A percentile compares a stretch with the other conserved stretches of the same genome.
phyloP scores from a whole-genome alignment of 345 rosid genomes.

The Ceriops decandra region DNA sequence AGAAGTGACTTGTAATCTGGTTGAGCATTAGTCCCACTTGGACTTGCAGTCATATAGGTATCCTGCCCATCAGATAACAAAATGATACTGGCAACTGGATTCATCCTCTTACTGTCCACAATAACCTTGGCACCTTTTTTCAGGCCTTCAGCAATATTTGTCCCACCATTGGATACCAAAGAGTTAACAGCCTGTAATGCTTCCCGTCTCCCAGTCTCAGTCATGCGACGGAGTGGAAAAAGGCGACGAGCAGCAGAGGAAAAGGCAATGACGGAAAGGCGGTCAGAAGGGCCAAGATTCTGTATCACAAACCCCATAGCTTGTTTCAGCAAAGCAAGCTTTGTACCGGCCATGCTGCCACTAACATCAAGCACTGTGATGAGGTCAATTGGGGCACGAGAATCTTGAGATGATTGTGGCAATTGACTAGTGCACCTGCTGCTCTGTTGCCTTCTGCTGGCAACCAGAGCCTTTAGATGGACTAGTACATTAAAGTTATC shows the following conservation, averaged over 20 bases:
- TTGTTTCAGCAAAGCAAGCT: conserved; percentile 36
- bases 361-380: conserved; percentile 42
- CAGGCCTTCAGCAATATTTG: conserved; percentile 41
- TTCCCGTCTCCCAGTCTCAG: conserved; percentile 26
- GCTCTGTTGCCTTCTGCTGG: conserved; percentile 3
- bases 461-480: conserved; percentile 24
- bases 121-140: conserved; percentile 36
- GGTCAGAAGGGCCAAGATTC: conserved; percentile 34
- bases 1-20: conserved; percentile 58
- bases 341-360: conserved; percentile 42
- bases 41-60: conserved; percentile 22
- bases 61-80: conserved; percentile 40
- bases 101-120: conserved; percentile 30
- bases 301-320: conserved; percentile 42
- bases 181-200: conserved; percentile 35
- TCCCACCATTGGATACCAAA: conserved; percentile 34
- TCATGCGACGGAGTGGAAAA: conserved; percentile 36
- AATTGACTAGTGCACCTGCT: conserved; percentile 16
- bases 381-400: conserved; percentile 40
- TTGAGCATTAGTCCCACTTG: conserved; percentile 24
- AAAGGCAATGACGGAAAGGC: conserved; percentile 40
- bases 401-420: conserved; percentile 5
- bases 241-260: conserved; percentile 35
- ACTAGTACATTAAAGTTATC: conserved; percentile 19
- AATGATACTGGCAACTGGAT: conserved; percentile 33